Evolutionary conservation across 306 rosid genomes (phyloP).

Genomic region (Herpetospermum pedunculosum): DNA sequence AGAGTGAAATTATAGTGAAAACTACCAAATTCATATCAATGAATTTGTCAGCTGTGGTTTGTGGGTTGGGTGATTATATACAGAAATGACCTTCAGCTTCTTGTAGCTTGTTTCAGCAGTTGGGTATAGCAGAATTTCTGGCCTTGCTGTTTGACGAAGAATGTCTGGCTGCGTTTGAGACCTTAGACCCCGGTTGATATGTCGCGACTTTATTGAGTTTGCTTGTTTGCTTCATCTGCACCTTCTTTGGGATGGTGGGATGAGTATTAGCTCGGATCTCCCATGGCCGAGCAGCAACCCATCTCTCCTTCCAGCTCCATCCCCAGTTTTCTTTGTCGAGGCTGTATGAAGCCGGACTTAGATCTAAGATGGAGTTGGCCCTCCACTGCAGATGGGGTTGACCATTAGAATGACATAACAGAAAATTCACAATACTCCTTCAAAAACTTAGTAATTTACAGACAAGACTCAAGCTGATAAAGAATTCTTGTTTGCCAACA

Average conservation of each 20-base stretch:
- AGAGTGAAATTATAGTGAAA: neutral
- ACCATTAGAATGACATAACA: neutral
- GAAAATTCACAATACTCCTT: neutral
- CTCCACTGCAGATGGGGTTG: constrained; percentile 51
- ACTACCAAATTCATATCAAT: constrained; percentile 3
- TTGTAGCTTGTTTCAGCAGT: constrained; percentile 11
- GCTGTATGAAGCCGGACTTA: constrained; percentile 49
- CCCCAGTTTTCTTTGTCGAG: constrained; percentile 70
- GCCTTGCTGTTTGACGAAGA: constrained; percentile 35
- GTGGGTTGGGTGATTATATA: neutral
- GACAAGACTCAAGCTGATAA: neutral
- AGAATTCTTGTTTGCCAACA: neutral
- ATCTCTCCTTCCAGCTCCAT: constrained; percentile 82
- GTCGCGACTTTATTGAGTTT: constrained; percentile 15
- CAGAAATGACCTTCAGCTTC: constrained; percentile 1
- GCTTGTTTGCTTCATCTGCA: constrained; percentile 20
- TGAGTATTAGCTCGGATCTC: constrained; percentile 40
- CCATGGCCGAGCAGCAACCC: constrained; percentile 91
- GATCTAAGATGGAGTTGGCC: constrained; percentile 58
- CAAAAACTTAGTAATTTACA: neutral
- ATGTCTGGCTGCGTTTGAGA: constrained; percentile 13
- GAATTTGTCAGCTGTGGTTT: neutral
- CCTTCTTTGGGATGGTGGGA: constrained; percentile 34
- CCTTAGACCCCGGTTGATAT: constrained; percentile 19
- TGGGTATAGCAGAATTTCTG: constrained; percentile 24